phyloP scores from a whole-genome alignment of 169 alveolate genomes.

The Babesia divergens region DNA sequence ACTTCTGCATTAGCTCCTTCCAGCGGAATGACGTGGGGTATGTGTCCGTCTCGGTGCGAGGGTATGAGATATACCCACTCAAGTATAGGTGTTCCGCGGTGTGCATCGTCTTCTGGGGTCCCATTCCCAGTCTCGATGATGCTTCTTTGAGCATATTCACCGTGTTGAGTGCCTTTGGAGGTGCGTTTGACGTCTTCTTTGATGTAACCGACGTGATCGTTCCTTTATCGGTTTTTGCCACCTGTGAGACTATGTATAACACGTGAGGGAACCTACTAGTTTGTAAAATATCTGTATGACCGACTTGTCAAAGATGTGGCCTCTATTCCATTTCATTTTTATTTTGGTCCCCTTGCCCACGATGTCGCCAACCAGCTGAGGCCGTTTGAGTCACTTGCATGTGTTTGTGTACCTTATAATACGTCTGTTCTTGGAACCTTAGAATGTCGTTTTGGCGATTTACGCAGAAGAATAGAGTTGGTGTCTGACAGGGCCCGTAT shows the following conservation, averaged over 20 bases:
- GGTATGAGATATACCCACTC: constrained; percentile 90
- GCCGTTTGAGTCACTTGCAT: neutral
- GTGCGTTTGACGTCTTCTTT: neutral
- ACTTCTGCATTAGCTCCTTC: neutral
- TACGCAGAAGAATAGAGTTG: constrained; percentile 95
- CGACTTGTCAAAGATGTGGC: constrained; percentile 22
- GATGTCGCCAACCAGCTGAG: constrained; percentile 10
- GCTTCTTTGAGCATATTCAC: constrained; percentile 89
- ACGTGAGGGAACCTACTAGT: neutral
- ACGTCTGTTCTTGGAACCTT: constrained; percentile 87
- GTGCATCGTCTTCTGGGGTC: constrained; percentile 87
- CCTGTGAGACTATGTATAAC: neutral
- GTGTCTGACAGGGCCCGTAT: constrained; percentile 98
- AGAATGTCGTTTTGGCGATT: constrained; percentile 89
- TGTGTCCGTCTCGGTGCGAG: constrained; percentile 93
- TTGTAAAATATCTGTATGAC: constrained; percentile 12
- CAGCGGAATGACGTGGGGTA: constrained; percentile 85
- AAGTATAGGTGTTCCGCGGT: constrained; percentile 93
- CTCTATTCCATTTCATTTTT: constrained; percentile 11
- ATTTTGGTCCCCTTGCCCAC: neutral
- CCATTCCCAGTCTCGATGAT: constrained; percentile 82
- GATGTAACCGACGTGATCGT: neutral
- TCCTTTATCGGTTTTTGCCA: neutral
- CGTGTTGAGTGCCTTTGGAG: constrained; percentile 91
- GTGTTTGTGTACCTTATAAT: constrained; percentile 71